Conservation (phyloP, 768 basidiomycete genomes). For the Psilocybe subaeruginosa region DNA sequence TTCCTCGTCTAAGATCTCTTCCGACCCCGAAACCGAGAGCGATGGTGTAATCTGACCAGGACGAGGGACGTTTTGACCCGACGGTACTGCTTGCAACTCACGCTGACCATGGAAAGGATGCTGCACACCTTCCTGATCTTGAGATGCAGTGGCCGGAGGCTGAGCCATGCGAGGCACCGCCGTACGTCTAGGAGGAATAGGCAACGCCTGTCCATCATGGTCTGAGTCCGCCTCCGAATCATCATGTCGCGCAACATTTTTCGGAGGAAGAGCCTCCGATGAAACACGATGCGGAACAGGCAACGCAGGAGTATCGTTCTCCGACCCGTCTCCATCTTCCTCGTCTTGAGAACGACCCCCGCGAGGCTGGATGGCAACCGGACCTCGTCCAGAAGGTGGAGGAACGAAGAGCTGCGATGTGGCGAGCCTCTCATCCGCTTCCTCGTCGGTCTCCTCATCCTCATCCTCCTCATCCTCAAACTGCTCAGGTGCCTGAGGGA, state of each 20-base stretch:
- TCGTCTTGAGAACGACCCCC: slow-evolving; percentile 15
- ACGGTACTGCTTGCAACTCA: background rate
- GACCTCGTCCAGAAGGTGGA: slow-evolving; percentile 23
- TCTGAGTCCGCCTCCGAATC: slow-evolving; percentile 35
- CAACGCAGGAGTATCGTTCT: slow-evolving; percentile 28
- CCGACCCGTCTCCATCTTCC: slow-evolving; percentile 27
- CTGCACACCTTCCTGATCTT: background rate
- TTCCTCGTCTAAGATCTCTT: slow-evolving; percentile 60
- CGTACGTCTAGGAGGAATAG: slow-evolving; percentile 29
- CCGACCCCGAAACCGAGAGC: slow-evolving; percentile 26
- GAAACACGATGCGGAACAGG: slow-evolving; percentile 27
- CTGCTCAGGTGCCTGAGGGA: slow-evolving; percentile 30
- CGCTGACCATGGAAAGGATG: slow-evolving; percentile 10
- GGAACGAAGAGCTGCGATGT: slow-evolving; percentile 30
- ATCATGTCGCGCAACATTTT: slow-evolving; percentile 14
- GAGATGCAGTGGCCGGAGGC: slow-evolving; percentile 7
- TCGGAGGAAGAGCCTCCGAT: slow-evolving; percentile 19
- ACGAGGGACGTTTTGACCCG: background rate
- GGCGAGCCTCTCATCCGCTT: slow-evolving; percentile 24
- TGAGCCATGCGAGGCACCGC: slow-evolving; percentile 1
- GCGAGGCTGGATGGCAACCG: slow-evolving; percentile 5
- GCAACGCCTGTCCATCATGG: slow-evolving; percentile 34
- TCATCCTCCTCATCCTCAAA: slow-evolving; percentile 16
- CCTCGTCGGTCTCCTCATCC: slow-evolving; percentile 26
- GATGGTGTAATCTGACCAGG: slow-evolving; percentile 22